These are phyloP conservation scores for Globisporangium camurandrum DNA, from an alignment of 352 stramenopile genomes.

Conservation along the genomic window DNA sequence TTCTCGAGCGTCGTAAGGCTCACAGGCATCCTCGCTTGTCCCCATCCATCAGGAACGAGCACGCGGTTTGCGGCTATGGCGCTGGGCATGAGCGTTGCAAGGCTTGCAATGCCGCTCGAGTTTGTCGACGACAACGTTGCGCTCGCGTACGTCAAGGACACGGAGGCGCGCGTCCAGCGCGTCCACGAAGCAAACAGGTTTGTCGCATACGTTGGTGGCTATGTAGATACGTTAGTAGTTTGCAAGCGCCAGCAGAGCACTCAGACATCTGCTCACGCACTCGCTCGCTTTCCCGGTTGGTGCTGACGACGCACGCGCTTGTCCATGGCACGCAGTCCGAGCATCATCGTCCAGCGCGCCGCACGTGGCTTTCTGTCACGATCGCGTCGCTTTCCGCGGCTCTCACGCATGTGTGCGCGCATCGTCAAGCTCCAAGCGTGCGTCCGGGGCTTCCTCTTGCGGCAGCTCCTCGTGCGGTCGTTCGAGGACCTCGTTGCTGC, in stretches of 20 bases:
- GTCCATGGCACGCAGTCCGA: conserved; percentile 20
- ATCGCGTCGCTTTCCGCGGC: conserved; percentile 23
- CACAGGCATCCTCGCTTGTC: neutral
- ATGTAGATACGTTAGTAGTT: too few relatives aligned
- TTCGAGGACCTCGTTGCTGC: conserved; percentile 42
- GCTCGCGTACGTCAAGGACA: conserved; percentile 24
- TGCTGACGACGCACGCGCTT: too few relatives aligned
- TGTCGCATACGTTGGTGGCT: too few relatives aligned
- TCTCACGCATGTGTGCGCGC: conserved; percentile 33
- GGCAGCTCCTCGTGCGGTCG: conserved; percentile 29
- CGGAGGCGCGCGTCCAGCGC: conserved; percentile 18
- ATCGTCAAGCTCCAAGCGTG: conserved; percentile 47
- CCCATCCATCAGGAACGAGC: conserved; percentile 4
- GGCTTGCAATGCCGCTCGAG: conserved; percentile 30
- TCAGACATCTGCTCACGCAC: neutral
- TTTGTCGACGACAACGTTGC: conserved; percentile 40
- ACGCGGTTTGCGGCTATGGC: conserved; percentile 5
- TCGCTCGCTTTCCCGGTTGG: neutral
- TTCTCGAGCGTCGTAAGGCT: neutral
- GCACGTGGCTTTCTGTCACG: conserved; percentile 50
- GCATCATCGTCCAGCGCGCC: conserved; percentile 25
- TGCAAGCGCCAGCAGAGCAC: neutral
- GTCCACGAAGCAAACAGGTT: conserved; percentile 38
- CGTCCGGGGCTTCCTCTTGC: conserved; percentile 57
- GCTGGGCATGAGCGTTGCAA: conserved; percentile 12